Conservation (phyloP, 208 protist species). For the Herpetomonas tarakana region DNA sequence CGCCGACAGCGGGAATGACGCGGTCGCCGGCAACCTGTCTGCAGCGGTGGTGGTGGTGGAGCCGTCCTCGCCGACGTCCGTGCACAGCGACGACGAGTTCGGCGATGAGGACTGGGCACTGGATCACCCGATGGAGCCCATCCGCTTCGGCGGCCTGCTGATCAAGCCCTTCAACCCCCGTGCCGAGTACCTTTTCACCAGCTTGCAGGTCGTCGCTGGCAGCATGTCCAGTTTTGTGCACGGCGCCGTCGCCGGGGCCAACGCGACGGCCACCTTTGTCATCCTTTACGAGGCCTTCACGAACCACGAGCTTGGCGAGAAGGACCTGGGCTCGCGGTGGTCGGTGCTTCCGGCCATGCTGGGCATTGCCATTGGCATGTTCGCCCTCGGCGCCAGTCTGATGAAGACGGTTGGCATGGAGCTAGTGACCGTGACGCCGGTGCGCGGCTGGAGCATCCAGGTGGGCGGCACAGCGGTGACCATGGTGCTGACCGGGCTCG, state of each 20-base stretch:
- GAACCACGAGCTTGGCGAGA: constrained; percentile 48
- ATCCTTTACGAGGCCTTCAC: constrained; percentile 82
- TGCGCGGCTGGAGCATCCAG: constrained; percentile 81
- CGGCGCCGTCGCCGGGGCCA: constrained; percentile 78
- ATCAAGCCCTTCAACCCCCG: constrained; percentile 86
- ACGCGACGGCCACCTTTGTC: constrained; percentile 76
- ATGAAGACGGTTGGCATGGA: constrained; percentile 87
- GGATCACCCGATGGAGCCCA: constrained; percentile 77
- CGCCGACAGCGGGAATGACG: background rate
- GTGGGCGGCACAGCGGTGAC: constrained; percentile 73
- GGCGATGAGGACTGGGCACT: constrained; percentile 71
- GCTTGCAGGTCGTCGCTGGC: constrained; percentile 79
- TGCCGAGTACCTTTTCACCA: constrained; percentile 82
- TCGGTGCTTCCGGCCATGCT: constrained; percentile 77
- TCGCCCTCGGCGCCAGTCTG: constrained; percentile 60
- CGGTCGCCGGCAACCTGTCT: background rate
- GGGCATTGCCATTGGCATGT: constrained; percentile 84
- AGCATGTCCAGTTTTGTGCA: constrained; percentile 87
- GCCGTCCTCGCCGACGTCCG: constrained; percentile 15
- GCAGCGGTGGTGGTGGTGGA: constrained; percentile 3
- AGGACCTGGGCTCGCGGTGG: constrained; percentile 51
- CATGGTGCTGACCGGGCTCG: constrained; percentile 79
- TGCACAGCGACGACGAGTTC: constrained; percentile 55
- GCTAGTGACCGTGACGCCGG: constrained; percentile 81
- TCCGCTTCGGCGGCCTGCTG: constrained; percentile 57